Conservation (phyloP, 2,329 filamentous ascomycete species). For the Cryphonectria nitschkei region DNA sequence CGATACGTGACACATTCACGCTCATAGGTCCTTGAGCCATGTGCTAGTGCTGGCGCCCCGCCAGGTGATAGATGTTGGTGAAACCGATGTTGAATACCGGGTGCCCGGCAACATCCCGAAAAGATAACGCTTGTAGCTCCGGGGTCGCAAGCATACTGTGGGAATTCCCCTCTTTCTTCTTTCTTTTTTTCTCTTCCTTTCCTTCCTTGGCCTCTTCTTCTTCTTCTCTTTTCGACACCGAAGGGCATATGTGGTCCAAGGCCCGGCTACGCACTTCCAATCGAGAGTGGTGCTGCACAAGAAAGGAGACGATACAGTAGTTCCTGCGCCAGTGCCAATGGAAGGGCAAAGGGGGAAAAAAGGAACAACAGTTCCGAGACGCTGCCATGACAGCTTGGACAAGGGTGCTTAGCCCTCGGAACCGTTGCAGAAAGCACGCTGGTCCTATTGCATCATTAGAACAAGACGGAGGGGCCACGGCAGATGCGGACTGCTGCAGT, state of each 20-base stretch:
- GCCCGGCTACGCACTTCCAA: not conserved
- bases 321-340: not conserved
- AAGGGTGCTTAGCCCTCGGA: not conserved
- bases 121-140: not conserved
- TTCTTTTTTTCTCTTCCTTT: not conserved
- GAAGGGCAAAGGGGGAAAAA: too few species aligned
- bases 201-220: not conserved
- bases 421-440: not conserved
- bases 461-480: too few species aligned
- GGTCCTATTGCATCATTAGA: conserved; percentile 8
- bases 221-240: not conserved
- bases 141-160: not conserved
- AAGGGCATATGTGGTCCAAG: not conserved
- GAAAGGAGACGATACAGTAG: not conserved
- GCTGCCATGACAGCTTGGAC: not conserved
- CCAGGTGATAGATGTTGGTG: not conserved
- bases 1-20: not conserved
- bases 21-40: not conserved
- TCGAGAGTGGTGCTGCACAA: not conserved
- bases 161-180: too few species aligned
- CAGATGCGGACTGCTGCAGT: conserved; percentile 13
- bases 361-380: not conserved
- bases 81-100: not conserved
- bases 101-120: not conserved
- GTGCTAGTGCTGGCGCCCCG: not conserved